Evolutionary conservation across 495 filamentous ascomycete species (phyloP).

Genomic region (Xylaria sp.): DNA sequence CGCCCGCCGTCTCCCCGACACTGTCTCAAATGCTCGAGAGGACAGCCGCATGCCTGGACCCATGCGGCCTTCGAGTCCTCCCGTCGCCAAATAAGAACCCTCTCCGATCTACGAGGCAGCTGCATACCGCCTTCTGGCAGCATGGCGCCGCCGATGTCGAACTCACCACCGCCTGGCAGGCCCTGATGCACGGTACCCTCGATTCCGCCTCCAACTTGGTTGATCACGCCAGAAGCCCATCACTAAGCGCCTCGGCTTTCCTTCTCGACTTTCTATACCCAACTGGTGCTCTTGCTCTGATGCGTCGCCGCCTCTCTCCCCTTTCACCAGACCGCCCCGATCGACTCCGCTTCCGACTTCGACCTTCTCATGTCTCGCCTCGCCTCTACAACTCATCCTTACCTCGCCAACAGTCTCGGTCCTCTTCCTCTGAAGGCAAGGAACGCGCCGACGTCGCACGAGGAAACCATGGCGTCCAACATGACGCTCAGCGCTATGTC

Average conservation of each 20-base stretch:
- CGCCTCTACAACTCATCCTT: conserved; percentile 37
- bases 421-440: neutral
- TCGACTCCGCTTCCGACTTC: conserved; percentile 21
- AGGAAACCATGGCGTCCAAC: neutral
- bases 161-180: conserved; percentile 55
- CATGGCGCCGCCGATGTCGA: conserved; percentile 67
- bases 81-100: conserved; percentile 61
- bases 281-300: conserved; percentile 54
- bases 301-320: conserved; percentile 48
- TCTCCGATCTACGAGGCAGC: conserved; percentile 62
- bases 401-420: conserved; percentile 12
- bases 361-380: conserved; percentile 27
- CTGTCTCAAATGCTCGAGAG: conserved; percentile 78
- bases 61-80: conserved; percentile 71
- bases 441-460: neutral
- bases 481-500: neutral
- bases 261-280: conserved; percentile 73
- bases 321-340: conserved; percentile 22
- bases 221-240: conserved; percentile 31
- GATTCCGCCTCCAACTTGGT: conserved; percentile 24
- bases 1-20: conserved; percentile 5
- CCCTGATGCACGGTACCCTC: conserved; percentile 43
- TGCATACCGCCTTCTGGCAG: conserved; percentile 72
- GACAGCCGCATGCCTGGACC: conserved; percentile 77
- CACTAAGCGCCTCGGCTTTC: conserved; percentile 48